Conservation (phyloP, 257 asterid genomes). For the Nicotiana undulata region DNA sequence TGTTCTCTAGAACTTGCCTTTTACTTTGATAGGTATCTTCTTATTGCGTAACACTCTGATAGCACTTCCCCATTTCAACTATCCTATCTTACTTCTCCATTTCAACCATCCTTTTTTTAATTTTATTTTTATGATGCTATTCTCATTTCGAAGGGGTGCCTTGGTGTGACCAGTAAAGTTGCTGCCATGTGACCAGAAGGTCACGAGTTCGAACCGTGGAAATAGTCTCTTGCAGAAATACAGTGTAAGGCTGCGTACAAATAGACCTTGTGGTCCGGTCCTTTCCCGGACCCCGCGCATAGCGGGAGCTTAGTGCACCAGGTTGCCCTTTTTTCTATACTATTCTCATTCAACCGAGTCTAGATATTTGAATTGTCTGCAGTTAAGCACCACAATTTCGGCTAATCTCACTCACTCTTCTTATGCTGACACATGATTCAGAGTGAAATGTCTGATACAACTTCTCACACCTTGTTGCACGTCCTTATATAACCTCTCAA, state of each 20-base stretch:
- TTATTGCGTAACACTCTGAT: not conserved
- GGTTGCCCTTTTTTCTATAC: no score
- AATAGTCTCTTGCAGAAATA: no score
- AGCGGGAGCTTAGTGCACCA: no score
- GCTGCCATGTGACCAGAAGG: no score
- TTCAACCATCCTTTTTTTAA: not conserved
- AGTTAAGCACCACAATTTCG: no score
- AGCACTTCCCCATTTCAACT: not conserved
- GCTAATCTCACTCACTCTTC: not conserved
- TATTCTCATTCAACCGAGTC: not conserved
- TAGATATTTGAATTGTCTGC: not conserved
- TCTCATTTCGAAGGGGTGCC: not conserved
- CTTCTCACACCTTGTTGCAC: not conserved
- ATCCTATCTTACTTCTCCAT: not conserved
- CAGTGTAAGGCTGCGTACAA: no score
- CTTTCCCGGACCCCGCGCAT: no score
- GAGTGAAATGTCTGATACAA: not conserved
- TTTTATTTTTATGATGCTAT: no score
- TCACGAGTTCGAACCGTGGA: no score
- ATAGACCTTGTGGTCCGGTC: no score
- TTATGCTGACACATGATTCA: not conserved
- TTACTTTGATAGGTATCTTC: not conserved
- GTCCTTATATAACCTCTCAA: not conserved
- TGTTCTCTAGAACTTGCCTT: not conserved
- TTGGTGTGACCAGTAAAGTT: no score